Percentiles rank a stretch among this genome's conserved stretches.
phyloP scores from a whole-genome alignment of 164 flowering plant genomes.

The Platanus orientalis region DNA sequence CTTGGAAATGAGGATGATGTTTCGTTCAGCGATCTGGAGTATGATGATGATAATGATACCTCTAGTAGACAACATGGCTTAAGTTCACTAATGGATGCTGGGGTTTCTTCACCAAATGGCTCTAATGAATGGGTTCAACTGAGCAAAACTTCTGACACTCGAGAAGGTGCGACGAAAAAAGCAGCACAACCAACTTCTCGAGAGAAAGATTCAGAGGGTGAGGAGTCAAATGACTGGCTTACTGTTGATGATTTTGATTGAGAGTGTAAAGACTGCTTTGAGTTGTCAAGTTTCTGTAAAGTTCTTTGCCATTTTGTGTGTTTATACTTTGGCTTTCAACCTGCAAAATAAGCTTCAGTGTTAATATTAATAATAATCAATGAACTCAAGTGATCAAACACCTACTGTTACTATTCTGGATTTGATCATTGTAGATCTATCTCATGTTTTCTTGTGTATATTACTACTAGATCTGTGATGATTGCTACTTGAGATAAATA shows the following conservation, averaged over 20 bases:
- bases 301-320: slow-evolving; percentile 8
- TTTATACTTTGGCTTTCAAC: neutral
- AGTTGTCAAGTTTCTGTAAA: slow-evolving; percentile 23
- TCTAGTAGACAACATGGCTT: slow-evolving; percentile 15
- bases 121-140: slow-evolving; percentile 54
- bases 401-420: neutral
- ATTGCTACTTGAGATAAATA: too few relatives aligned
- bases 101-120: slow-evolving; percentile 27
- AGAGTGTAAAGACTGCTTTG: slow-evolving; percentile 16
- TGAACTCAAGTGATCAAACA: neutral
- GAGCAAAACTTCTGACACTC: slow-evolving; percentile 21
- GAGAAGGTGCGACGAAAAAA: slow-evolving; percentile 22
- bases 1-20: slow-evolving; percentile 41
- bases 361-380: slow-evolving; percentile 3
- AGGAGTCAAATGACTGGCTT: slow-evolving; percentile 57
- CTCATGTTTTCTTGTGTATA: too few relatives aligned
- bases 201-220: slow-evolving; percentile 53
- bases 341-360: neutral
- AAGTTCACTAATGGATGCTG: slow-evolving; percentile 9
- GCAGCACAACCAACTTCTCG: slow-evolving; percentile 15
- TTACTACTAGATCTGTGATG: too few relatives aligned
- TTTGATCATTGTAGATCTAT: too few relatives aligned
- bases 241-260: slow-evolving; percentile 49
- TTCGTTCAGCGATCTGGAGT: slow-evolving; percentile 65
- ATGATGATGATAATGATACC: slow-evolving; percentile 31